Conservation (phyloP, 495 filamentous ascomycete genomes). For the Pseudomonodictys pantanalensis region DNA sequence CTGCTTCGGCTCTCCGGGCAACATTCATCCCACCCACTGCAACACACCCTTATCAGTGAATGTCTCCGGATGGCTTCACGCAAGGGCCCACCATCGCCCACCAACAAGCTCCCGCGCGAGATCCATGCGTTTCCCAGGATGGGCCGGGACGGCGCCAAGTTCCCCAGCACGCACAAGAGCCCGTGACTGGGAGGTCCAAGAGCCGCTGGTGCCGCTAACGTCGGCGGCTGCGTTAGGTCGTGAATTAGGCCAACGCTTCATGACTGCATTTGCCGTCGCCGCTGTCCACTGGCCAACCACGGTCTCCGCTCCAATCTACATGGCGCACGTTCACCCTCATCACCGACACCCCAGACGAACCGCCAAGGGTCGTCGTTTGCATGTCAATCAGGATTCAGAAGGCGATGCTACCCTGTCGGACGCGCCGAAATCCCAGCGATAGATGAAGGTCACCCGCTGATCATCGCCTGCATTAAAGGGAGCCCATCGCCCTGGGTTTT, state of each 20-base stretch:
- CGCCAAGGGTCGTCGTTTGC: constrained; percentile 20
- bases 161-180: neutral
- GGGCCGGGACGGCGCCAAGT: constrained; percentile 4
- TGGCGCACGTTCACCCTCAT: neutral
- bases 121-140: neutral
- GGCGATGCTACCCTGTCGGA: constrained; percentile 16
- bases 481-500: constrained; percentile 5
- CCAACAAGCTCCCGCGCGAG: constrained; percentile 1
- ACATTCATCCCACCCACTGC: too few relatives aligned
- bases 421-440: constrained; percentile 14
- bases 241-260: neutral
- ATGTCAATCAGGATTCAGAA: neutral
- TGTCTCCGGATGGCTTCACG: too few relatives aligned
- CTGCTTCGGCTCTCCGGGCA: too few relatives aligned
- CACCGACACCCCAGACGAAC: neutral
- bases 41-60: too few relatives aligned
- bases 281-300: constrained; percentile 11
- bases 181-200: constrained; percentile 17
- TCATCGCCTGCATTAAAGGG: constrained; percentile 16
- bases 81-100: too few relatives aligned
- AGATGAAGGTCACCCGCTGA: constrained; percentile 23
- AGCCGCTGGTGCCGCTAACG: constrained; percentile 2
- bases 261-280: neutral
- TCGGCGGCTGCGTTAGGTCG: neutral
- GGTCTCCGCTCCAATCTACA: constrained; percentile 4